Base-by-base conservation (phyloP, 768 basidiomycete genomes). In the Gloeophyllum trabeum region DNA sequence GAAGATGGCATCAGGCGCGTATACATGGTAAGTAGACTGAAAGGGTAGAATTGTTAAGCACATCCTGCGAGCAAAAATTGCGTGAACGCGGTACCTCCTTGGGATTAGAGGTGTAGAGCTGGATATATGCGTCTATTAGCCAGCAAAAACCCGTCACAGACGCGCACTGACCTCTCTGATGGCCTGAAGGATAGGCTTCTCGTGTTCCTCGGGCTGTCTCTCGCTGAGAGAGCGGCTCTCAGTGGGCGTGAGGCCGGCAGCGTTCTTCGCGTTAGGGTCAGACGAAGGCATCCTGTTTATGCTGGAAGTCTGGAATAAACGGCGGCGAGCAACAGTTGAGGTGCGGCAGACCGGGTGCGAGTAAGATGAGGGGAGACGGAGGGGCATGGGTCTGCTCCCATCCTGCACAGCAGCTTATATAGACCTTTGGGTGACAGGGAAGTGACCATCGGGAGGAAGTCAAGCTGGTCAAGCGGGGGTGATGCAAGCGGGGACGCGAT, bases 1-100 rank as follows among this genome's bases (percentile, higher is more conserved):
- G 46, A 73, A 71, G 41, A 65, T 51, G 0, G 66, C 67, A 24
- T 70, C 54, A 14, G 53, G 46, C 7, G 64, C 47, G 40, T 71
- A 71, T 6, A 70, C 59, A 42, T 57, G 52, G 45, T 71, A 71
- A 3, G 70, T 62, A n/a, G 42, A 53, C 70, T 70, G n/a, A n/a
- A 41, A 1, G 14, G 36, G 10, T 10, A 10, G 20, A 7, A 7
- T 21, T 7, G 7, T 10, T 21, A 21, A 37, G 28, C 7, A 7
- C 10, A 30, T 7, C 28, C 28, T 7, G 28, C 16, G 16, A 30
- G 10, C 28, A 30, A 30, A 30, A 28, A n/a, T n/a, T n/a, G n/a
- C n/a, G n/a, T n/a, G n/a, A n/a, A n/a, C 6, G 13, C 18, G 46
- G 39, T 41, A 65, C 69, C 19, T 63, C 56, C 19, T 48, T 57